Conservation (phyloP, 257 asterid species). For the Anisodus tanguticus region DNA sequence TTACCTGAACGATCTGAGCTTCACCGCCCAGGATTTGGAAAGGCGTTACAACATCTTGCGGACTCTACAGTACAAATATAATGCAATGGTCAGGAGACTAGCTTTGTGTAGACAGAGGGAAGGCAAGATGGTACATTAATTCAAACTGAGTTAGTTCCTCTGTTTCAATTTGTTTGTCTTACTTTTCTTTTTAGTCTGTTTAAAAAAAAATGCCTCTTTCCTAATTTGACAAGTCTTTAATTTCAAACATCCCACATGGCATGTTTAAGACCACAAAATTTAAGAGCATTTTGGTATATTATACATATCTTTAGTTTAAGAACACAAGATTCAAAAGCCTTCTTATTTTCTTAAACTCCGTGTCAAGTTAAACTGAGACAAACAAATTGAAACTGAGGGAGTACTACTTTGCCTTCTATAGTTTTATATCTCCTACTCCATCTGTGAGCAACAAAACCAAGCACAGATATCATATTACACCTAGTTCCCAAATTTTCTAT, state of each 20-base stretch:
- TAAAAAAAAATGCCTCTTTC: too few relatives aligned
- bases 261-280: too few relatives aligned
- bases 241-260: too few relatives aligned
- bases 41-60: constrained; percentile 93
- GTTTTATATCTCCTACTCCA: constrained; percentile 1
- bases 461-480: not conserved
- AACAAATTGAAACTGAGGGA: not conserved
- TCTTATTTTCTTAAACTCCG: too few relatives aligned
- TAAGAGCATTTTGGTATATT: too few relatives aligned
- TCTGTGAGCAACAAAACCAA: not conserved
- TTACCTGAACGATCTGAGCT: constrained; percentile 99
- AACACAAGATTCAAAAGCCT: too few relatives aligned
- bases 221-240: too few relatives aligned
- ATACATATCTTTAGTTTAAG: too few relatives aligned
- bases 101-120: constrained; percentile 23
- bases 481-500: not conserved
- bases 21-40: constrained; percentile 98
- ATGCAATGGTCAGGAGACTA: constrained; percentile 35
- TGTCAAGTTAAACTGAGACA: too few relatives aligned
- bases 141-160: too few relatives aligned
- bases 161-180: too few relatives aligned
- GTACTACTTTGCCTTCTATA: not conserved
- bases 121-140: not conserved
- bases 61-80: constrained; percentile 64
- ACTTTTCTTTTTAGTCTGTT: too few relatives aligned